A percentile compares a stretch with the other conserved stretches of the same genome.
These are phyloP conservation scores for Botrytis deweyae DNA, from an alignment of 2,329 filamentous ascomycete species.

Conservation along the genomic window DNA sequence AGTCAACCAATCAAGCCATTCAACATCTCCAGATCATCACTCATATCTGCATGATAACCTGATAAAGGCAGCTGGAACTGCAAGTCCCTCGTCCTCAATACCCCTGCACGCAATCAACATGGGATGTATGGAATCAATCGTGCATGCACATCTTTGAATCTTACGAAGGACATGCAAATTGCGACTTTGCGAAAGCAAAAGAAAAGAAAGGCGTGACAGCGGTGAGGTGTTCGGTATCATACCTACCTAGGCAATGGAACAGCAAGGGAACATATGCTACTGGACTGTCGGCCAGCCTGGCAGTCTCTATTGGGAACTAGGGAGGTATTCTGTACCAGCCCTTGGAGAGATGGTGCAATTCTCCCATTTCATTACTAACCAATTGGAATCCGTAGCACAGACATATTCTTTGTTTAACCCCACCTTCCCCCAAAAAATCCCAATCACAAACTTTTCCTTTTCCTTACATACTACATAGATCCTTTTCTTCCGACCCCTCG, in stretches of 20 bases:
- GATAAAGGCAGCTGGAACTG: not conserved
- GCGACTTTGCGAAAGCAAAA: not conserved
- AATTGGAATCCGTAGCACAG: slow-evolving; percentile 8
- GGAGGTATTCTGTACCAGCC: not conserved
- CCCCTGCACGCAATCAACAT: not conserved
- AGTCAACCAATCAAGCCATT: not conserved
- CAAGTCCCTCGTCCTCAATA: too few species aligned
- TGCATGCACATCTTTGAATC: not conserved
- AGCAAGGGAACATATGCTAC: not conserved
- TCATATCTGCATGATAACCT: not conserved
- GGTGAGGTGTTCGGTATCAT: not conserved
- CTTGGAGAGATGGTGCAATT: slow-evolving; percentile 11
- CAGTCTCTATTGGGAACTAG: not conserved
- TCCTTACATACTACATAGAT: slow-evolving; percentile 5
- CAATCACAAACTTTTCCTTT: slow-evolving; percentile 20
- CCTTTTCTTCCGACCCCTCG: not conserved
- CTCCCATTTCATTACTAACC: not conserved
- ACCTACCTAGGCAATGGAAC: not conserved
- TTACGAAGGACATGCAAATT: not conserved
- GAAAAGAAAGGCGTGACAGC: not conserved
- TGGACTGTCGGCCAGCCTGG: not conserved
- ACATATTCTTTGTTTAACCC: slow-evolving; percentile 20
- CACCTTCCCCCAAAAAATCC: slow-evolving; percentile 15
- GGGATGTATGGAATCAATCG: not conserved
- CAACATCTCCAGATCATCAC: not conserved